Conservation (phyloP, 495 filamentous ascomycete species). For the Neurospora intermedia region DNA sequence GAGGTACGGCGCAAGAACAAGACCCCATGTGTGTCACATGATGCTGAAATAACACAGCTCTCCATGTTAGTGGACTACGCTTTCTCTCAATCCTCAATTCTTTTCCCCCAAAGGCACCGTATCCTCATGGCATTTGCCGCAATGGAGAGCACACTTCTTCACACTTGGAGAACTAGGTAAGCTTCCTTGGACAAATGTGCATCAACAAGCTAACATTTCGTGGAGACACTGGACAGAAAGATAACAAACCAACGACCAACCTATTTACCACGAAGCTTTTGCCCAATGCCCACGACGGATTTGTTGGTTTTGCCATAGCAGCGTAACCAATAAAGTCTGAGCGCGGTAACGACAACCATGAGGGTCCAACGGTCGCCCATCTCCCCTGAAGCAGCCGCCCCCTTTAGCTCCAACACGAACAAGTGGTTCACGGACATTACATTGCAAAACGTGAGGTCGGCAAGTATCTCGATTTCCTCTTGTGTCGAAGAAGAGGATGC, state of each 20-base stretch:
- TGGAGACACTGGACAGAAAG: background rate
- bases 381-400: conserved; percentile 1
- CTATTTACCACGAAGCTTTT: background rate
- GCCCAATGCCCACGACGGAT: background rate
- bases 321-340: conserved; percentile 4
- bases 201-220: background rate
- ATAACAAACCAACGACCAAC: background rate
- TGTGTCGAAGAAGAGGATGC: background rate
- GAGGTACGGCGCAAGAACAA: too few species aligned
- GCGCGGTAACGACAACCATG: conserved; percentile 7
- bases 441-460: conserved; percentile 2
- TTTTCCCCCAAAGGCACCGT: too few species aligned
- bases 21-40: too few species aligned
- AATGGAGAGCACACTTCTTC: too few species aligned
- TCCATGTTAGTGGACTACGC: too few species aligned
- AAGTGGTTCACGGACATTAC: background rate
- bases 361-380: conserved; percentile 10
- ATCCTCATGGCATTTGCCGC: too few species aligned
- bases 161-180: too few species aligned
- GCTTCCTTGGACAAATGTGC: too few species aligned
- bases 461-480: background rate
- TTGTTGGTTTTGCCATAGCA: conserved; percentile 6
- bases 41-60: too few species aligned
- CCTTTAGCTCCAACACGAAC: conserved; percentile 8
- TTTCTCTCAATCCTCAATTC: too few species aligned